These are phyloP conservation scores for Suhomyces bokatorum DNA, from an alignment of 1,139 yeast species.

Conservation along the genomic window DNA sequence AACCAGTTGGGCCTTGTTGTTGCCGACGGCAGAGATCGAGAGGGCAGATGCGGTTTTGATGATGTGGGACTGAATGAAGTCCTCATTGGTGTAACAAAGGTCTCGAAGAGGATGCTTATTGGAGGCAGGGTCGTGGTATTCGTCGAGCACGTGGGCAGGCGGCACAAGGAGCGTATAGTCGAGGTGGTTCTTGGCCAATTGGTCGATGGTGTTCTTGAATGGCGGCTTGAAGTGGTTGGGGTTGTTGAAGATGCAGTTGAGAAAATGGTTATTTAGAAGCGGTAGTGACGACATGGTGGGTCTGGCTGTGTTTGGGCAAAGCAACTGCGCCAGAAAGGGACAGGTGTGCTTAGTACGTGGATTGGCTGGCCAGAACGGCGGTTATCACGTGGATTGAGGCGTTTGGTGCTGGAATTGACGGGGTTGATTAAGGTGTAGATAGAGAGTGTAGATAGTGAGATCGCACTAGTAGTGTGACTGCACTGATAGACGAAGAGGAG, in stretches of 20 bases:
- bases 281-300: slow-evolving; percentile 24
- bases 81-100: slow-evolving; percentile 58
- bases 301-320: neutral
- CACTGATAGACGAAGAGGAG: neutral
- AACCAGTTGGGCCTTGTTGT: slow-evolving; percentile 44
- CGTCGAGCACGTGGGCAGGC: slow-evolving; percentile 50
- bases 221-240: slow-evolving; percentile 55
- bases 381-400: neutral
- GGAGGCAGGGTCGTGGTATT: slow-evolving; percentile 50
- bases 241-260: slow-evolving; percentile 68
- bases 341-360: neutral
- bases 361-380: neutral
- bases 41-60: slow-evolving; percentile 40
- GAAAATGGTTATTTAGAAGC: slow-evolving; percentile 58
- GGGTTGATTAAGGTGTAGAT: neutral
- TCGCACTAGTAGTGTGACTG: neutral
- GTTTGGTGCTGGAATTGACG: neutral
- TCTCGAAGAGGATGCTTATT: slow-evolving; percentile 47
- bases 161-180: slow-evolving; percentile 65
- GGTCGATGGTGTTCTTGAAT: slow-evolving; percentile 47
- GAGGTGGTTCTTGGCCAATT: slow-evolving; percentile 41
- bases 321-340: no score
- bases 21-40: slow-evolving; percentile 38
- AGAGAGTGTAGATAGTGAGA: neutral
- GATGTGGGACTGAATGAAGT: slow-evolving; percentile 72